Evolutionary conservation across 1,284 basidiomycete species (phyloP).

Genomic region (Malassezia psittaci): DNA sequence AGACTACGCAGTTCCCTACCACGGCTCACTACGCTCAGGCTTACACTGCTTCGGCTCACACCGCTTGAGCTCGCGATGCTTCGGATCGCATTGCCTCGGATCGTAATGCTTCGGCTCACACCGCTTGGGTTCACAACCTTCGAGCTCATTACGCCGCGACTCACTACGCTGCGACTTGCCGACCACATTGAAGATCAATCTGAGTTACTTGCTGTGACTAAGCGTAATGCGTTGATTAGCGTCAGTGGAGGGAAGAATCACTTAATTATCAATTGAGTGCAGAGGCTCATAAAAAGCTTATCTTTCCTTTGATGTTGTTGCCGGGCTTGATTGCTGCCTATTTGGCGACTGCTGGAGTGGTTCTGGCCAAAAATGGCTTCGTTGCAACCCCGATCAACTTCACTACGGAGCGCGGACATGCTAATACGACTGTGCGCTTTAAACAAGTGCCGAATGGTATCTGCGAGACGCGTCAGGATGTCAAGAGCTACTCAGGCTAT

Average conservation of each 20-base stretch:
- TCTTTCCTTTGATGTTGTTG: not conserved
- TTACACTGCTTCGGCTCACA: too few species aligned
- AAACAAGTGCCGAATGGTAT: constrained; percentile 53
- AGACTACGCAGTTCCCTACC: too few species aligned
- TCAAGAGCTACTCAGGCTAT: constrained; percentile 56
- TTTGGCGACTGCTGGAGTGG: not conserved
- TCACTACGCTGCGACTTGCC: too few species aligned
- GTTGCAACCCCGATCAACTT: constrained; percentile 18
- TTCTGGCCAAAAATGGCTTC: not conserved
- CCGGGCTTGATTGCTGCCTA: not conserved
- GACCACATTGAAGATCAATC: not conserved
- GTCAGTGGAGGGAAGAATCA: too few species aligned
- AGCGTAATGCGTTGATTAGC: not conserved
- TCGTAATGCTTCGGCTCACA: too few species aligned
- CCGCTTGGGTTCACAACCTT: too few species aligned
- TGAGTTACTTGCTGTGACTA: not conserved
- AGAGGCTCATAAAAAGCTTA: not conserved
- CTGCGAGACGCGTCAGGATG: constrained; percentile 62
- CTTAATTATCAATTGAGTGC: too few species aligned
- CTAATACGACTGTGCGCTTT: constrained; percentile 25
- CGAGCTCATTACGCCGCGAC: too few species aligned
- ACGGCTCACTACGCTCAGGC: too few species aligned
- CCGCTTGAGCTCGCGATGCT: too few species aligned
- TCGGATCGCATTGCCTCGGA: too few species aligned
- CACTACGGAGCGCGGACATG: constrained; percentile 16